Evolutionary conservation across 1,284 basidiomycete genomes (phyloP), one percentile per base, ranked within the genome.

Genomic region (Chalciporus sp.): DNA sequence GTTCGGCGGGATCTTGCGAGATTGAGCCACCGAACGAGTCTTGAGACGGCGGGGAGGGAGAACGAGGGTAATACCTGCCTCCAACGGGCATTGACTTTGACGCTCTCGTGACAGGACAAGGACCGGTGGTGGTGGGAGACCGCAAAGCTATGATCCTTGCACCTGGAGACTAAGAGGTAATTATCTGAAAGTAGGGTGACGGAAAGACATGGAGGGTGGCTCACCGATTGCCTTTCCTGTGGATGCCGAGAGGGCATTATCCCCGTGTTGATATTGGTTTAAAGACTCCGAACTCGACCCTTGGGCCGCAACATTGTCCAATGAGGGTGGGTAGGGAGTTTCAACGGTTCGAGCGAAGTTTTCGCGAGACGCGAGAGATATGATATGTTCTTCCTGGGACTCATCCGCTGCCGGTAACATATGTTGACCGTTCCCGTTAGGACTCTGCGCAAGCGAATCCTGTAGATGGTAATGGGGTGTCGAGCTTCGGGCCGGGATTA

Each of bases 11-110:
- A 53, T 85, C 79, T 44, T 76, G 72, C 5, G 77, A 73, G 31
- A 74, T 57, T 14, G 75, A 73, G 28, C 73, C 80, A 41, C 76
- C 83, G 57, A 89, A 87, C 2, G 86, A 88, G 63, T 87, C 86
- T 63, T 81, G 76, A 3, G 84, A 75, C 7, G 66, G 46, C 28
- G 64, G 61, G 6, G 78, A 76, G 28, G 71, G 69, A 17, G 77
- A 77, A 42, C 73, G 70, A 45, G 56, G 61, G 45, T 42, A 59
- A 16, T 55, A 60, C 42, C 52, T 59, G 20, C 53, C 63, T 17
- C 45, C 53, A 31, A 55, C 44, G 14, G 61, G 61, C 58, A 69
- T 69, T 33, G 63, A 57, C 39, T 47, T 57, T 53, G 64, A 45
- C 49, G 68, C 56, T 26, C 40, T 61, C 43, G 51, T 56, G 48